Conservation (phyloP, 2,329 filamentous ascomycete species). For the Alternaria tenuissima region DNA sequence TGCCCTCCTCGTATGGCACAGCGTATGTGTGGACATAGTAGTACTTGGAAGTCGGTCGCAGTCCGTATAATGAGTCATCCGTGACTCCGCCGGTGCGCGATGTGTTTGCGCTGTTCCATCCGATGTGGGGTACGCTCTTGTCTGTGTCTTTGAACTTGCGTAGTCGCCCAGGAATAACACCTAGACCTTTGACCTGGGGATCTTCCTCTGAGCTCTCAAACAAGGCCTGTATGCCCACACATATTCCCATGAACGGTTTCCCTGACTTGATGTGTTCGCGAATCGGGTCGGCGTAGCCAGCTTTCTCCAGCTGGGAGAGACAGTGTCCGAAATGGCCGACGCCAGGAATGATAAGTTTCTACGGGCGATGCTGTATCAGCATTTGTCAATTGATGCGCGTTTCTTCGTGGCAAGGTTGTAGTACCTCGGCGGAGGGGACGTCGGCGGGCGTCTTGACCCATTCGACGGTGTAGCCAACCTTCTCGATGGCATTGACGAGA, state of each 20-base stretch:
- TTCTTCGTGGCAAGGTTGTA: constrained; percentile 5
- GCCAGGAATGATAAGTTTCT: constrained; percentile 94
- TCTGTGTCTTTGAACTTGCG: constrained; percentile 76
- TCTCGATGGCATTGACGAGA: constrained; percentile 96
- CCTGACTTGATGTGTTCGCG: constrained; percentile 82
- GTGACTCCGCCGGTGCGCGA: constrained; percentile 51
- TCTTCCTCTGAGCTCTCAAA: constrained; percentile 88
- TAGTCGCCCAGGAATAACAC: constrained; percentile 74
- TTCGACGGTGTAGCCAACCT: constrained; percentile 89
- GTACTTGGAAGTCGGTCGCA: constrained; percentile 87
- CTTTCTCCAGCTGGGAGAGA: constrained; percentile 79
- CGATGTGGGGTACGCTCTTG: constrained; percentile 98
- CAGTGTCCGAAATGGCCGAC: constrained; percentile 99
- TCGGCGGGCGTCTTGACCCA: constrained; percentile 90
- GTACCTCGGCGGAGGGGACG: constrained; percentile 82
- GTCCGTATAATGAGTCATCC: constrained; percentile 73
- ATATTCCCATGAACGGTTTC: constrained; percentile 99
- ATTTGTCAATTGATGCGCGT: constrained; percentile 38
- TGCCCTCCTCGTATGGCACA: constrained; percentile 74
- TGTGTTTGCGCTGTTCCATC: constrained; percentile 91
- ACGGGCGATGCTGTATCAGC: constrained; percentile 44
- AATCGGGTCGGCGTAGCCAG: constrained; percentile 85
- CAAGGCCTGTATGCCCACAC: constrained; percentile 89
- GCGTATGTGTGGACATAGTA: constrained; percentile 99
- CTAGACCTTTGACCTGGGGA: constrained; percentile 74